Conservation (phyloP, 208 protist species). For the Leishmania martiniquensis region DNA sequence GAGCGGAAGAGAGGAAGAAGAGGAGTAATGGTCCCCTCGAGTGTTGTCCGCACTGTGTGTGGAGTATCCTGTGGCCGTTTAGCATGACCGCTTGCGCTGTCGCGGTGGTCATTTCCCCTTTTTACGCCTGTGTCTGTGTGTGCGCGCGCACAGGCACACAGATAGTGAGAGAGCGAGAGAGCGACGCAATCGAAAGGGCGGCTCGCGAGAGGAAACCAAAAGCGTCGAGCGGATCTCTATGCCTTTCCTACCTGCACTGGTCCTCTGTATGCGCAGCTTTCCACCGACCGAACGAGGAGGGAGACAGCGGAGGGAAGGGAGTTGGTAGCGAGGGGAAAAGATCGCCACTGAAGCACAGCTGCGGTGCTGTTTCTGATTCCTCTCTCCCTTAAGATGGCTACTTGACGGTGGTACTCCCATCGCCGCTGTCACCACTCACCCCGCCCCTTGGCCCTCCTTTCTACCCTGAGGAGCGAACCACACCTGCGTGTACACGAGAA, state of each 20-base stretch:
- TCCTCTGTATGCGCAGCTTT: background rate
- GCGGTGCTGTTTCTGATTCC: background rate
- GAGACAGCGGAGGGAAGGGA: background rate
- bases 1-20: background rate
- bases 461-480: background rate
- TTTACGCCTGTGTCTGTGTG: background rate
- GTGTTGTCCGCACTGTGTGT: background rate
- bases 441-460: background rate
- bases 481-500: background rate
- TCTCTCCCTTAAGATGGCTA: background rate
- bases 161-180: background rate
- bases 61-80: background rate
- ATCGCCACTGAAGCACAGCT: background rate
- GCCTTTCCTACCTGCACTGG: background rate
- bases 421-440: background rate
- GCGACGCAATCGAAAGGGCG: background rate
- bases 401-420: background rate
- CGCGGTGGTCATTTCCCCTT: too few relatives aligned
- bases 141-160: background rate
- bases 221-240: background rate
- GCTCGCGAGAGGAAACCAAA: background rate
- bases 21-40: background rate
- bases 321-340: background rate
- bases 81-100: too few relatives aligned
- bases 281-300: background rate